Evolutionary conservation across 2,329 filamentous ascomycete genomes (phyloP).

Genomic region (Penicillium griseofulvum): DNA sequence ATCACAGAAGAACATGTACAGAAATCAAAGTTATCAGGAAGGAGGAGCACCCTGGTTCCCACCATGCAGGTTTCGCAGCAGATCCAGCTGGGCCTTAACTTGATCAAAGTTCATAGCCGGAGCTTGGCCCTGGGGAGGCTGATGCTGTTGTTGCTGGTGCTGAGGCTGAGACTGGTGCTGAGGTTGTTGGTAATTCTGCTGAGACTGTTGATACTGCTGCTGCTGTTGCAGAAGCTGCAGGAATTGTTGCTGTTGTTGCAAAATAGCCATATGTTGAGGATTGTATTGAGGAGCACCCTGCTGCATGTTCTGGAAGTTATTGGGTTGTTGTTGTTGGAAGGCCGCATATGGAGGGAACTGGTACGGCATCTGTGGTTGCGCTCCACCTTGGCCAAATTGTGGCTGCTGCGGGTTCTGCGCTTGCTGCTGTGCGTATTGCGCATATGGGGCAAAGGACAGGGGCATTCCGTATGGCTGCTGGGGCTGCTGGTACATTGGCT

Average conservation of each 20-base stretch:
- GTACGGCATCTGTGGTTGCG: constrained; percentile 35
- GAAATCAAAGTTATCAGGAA: constrained; percentile 18
- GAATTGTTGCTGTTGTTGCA: constrained; percentile 43
- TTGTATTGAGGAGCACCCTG: constrained; percentile 55
- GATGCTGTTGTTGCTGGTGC: constrained; percentile 19
- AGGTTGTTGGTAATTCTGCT: constrained; percentile 25
- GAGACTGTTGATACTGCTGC: constrained; percentile 22
- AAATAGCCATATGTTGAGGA: constrained; percentile 55
- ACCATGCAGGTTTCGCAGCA: constrained; percentile 39
- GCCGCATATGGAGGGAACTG: constrained; percentile 30
- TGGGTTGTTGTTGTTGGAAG: constrained; percentile 45
- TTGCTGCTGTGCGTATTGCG: constrained; percentile 29
- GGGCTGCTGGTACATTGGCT: constrained; percentile 25
- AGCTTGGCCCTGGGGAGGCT: constrained; percentile 23
- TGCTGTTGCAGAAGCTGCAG: constrained; percentile 23
- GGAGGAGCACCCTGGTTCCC: constrained; percentile 33
- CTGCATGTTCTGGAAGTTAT: constrained; percentile 41
- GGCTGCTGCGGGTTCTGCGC: constrained; percentile 20
- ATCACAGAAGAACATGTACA: constrained; percentile 10
- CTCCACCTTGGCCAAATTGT: constrained; percentile 25
- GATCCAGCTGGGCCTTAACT: constrained; percentile 43
- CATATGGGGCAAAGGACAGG: constrained; percentile 30
- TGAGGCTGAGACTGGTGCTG: constrained; percentile 20
- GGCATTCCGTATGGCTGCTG: constrained; percentile 27
- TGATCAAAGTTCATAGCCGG: constrained; percentile 40